Evolutionary conservation across 2,329 filamentous ascomycete genomes (phyloP), one percentile per base, ranked within the genome.

Genomic region (Elsinoe ampelina): DNA sequence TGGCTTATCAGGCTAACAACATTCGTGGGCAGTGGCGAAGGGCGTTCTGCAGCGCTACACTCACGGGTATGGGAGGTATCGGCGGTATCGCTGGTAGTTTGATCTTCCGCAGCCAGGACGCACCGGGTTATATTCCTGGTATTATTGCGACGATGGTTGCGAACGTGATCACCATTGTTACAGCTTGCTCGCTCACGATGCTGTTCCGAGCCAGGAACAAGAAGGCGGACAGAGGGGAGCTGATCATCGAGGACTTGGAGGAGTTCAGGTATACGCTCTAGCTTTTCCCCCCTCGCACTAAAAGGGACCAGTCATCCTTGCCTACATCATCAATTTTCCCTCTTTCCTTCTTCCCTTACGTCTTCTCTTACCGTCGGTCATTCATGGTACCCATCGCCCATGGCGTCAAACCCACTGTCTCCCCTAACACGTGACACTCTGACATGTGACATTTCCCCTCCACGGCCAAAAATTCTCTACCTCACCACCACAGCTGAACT

Each of bases 1-100:
- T 93, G 75, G 79, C 86, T 0, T 92, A 89, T 71, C 87, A 91
- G 73, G 86, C 87, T 32, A 93, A 91, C 72, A 95, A 93, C 70
- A 86, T 93, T 65, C 83, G 86, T 52, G 89, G 88, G 0, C 87
- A 92, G 71, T 93, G 87, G 87, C 93, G 90, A 74, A 80, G 89
- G 38, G 87, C 87, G 0, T 85, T 92, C 64, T 85, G 82, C 70
- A 85, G 81, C 61, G 86, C 88, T 1, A 85, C 83, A 0, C 77
- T 91, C 2, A 85, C 92, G 2, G 85, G 84, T 0, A 82, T 87
- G 58, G 87, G 87, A n/a, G 87, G 85, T 1, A 74, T 92, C 17
- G 87, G 88, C 19, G 87, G 88, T 35, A 92, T 92, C 61, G 80
- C 81, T 1, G 87, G 87, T 22, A 82, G 80, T 62, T 74, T 89